Base-by-base conservation (phyloP, 106 monocot genomes). In the Dioscorea zingiberensis region DNA sequence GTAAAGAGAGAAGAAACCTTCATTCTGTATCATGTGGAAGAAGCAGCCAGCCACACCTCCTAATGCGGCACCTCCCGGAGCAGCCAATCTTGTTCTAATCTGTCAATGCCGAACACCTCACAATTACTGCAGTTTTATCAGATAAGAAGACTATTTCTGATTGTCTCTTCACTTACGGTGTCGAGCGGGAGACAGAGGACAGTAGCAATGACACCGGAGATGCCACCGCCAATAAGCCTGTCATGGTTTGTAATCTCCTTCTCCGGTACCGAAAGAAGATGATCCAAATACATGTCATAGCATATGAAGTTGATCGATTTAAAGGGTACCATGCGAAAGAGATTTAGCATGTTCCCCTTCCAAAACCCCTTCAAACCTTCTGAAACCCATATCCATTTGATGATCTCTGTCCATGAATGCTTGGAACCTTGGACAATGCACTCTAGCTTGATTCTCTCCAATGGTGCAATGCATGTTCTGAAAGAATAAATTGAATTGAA, bases 1-100 rank as follows among this genome's bases (percentile, higher is more conserved):
- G 86, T 87, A 82, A 18, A 87, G 86, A n/a, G 86, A 82, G 44
- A 73, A 29, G 73, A 82, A 79, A 44, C 86, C 86, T 48, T 87
- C 82, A 0, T 66, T 73, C 13, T 45, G 53, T 53, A 87, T 68
- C 75, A 87, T 82, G 66, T 74, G 71, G 47, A 28, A 62, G 76
- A 82, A 70, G 76, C 75, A 78, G 4, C 82, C 82, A 0, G 46
- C 47, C 17, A 82, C 67, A 0, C 82, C 82, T 27, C 82, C 86
- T 44, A 87, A 58, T 18, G 63, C 66, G 46, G 69, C 72, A 10
- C 86, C 86, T 5, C 76, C 82, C 0, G 82, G 66, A 8, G 86
- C 82, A 3, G 76, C 46, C 64, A 87, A 22, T 58, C 79, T 73
- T 28, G 86, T 87, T 23, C 78, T 29, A 9, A 87, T 82, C 82